phyloP scores from a whole-genome alignment of 2,329 filamentous ascomycete genomes.

The Byssothecium circinans region DNA sequence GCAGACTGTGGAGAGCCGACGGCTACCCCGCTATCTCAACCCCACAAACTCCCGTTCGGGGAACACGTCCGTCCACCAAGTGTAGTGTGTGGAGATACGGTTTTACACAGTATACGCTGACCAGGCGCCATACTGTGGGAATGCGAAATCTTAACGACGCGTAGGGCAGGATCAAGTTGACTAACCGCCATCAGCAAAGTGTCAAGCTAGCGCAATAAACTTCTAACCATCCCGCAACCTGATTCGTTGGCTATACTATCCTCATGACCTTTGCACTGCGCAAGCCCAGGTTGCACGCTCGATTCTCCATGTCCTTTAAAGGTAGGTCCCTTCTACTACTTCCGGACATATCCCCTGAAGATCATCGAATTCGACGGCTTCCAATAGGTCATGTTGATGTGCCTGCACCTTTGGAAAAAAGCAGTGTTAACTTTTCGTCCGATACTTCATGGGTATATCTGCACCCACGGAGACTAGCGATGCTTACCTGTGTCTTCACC shows the following conservation, averaged over 20 bases:
- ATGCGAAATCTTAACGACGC: no score
- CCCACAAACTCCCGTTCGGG: neutral
- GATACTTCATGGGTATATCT: slow-evolving; percentile 16
- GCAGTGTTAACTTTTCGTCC: no score
- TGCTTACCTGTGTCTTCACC: slow-evolving; percentile 4
- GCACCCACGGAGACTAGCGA: slow-evolving; percentile 19
- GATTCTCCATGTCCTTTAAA: no score
- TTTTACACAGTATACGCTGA: no score
- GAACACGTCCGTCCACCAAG: neutral
- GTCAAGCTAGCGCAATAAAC: no score
- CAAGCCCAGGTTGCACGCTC: no score
- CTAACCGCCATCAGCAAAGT: no score
- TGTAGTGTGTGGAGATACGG: no score
- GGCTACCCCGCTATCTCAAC: neutral
- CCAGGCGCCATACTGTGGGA: no score
- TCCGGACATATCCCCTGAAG: slow-evolving; percentile 9
- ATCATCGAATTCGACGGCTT: slow-evolving; percentile 4
- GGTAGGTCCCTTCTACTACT: neutral
- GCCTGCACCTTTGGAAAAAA: no score
- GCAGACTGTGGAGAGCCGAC: neutral
- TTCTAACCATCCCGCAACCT: neutral
- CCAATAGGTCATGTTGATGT: slow-evolving; percentile 11
- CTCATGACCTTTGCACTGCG: neutral
- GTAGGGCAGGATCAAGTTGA: no score
- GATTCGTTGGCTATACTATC: neutral